Conservation (phyloP, 805 yeast species). For the Candida insectalens region DNA sequence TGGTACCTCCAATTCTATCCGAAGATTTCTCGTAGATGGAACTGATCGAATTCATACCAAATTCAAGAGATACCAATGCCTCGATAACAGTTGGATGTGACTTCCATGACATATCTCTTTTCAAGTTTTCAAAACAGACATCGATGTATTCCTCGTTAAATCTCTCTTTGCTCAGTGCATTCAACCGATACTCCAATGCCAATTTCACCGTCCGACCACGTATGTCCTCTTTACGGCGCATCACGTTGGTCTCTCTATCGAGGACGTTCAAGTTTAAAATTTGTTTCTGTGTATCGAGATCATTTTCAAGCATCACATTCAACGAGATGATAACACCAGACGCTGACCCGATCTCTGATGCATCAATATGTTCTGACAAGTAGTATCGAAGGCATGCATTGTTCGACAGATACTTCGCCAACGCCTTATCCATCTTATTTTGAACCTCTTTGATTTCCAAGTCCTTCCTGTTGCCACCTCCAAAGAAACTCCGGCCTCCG, state of each 20-base stretch:
- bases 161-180: constrained; percentile 6
- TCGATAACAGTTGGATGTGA: constrained; percentile 9
- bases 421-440: not conserved
- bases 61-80: constrained; percentile 12
- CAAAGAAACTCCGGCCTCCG: too few relatives aligned
- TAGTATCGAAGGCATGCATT: constrained; percentile 11
- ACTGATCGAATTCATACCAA: constrained; percentile 19
- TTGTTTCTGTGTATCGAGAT: constrained; percentile 13
- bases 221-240: constrained; percentile 18
- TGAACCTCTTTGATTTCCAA: not conserved
- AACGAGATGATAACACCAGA: constrained; percentile 13
- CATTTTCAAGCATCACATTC: constrained; percentile 10
- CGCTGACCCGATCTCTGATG: not conserved
- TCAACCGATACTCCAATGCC: constrained; percentile 16
- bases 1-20: constrained; percentile 8
- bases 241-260: constrained; percentile 17
- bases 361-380: constrained; percentile 6
- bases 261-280: constrained; percentile 19
- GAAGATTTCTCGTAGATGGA: constrained; percentile 14
- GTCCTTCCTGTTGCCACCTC: not conserved
- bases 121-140: constrained; percentile 23
- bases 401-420: constrained; percentile 3
- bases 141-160: constrained; percentile 15
- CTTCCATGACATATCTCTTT: constrained; percentile 22
- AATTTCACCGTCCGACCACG: constrained; percentile 9